These are phyloP conservation scores for Moricandia arvensis DNA, from an alignment of 345 rosid species.

Conservation along the genomic window DNA sequence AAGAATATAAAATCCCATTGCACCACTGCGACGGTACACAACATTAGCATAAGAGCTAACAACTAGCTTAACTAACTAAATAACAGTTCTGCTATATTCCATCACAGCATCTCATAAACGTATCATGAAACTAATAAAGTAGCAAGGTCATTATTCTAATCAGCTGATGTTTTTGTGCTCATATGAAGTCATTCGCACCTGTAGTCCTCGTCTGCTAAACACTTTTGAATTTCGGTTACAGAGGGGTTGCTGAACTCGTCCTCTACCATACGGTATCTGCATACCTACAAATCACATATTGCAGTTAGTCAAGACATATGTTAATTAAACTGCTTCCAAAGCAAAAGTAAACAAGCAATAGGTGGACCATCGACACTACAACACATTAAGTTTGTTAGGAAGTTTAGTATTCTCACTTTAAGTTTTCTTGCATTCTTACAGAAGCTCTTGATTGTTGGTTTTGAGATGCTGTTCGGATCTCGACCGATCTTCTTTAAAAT, in stretches of 20 bases:
- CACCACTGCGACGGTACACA: slow-evolving; percentile 48
- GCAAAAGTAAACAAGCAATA: neutral
- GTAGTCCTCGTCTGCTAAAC: slow-evolving; percentile 80
- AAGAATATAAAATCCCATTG: slow-evolving; percentile 79
- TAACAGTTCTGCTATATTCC: neutral
- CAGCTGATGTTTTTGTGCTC: slow-evolving; percentile 2
- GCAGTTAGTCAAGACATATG: slow-evolving; percentile 6
- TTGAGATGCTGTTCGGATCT: slow-evolving; percentile 65
- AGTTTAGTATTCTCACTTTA: slow-evolving; percentile 51
- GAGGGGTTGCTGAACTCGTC: slow-evolving; percentile 85
- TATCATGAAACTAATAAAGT: slow-evolving; percentile 9
- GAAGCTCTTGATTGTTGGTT: slow-evolving; percentile 68
- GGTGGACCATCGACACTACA: neutral
- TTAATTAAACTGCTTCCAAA: slow-evolving; percentile 14
- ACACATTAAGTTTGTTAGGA: neutral
- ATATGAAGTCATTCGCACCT: slow-evolving; percentile 46
- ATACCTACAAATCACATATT: slow-evolving; percentile 53
- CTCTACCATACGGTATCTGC: slow-evolving; percentile 70
- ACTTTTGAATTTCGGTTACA: slow-evolving; percentile 65
- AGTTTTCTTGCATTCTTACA: slow-evolving; percentile 92
- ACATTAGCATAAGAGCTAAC: slow-evolving; percentile 15
- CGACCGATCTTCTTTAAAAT: slow-evolving; percentile 74
- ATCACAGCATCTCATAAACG: neutral
- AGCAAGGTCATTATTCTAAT: slow-evolving; percentile 6
- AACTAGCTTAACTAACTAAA: neutral